A percentile compares a stretch with the other conserved stretches of the same genome.
phyloP scores from a whole-genome alignment of 2,329 filamentous ascomycete genomes.

The Trichoderma atroviride region DNA sequence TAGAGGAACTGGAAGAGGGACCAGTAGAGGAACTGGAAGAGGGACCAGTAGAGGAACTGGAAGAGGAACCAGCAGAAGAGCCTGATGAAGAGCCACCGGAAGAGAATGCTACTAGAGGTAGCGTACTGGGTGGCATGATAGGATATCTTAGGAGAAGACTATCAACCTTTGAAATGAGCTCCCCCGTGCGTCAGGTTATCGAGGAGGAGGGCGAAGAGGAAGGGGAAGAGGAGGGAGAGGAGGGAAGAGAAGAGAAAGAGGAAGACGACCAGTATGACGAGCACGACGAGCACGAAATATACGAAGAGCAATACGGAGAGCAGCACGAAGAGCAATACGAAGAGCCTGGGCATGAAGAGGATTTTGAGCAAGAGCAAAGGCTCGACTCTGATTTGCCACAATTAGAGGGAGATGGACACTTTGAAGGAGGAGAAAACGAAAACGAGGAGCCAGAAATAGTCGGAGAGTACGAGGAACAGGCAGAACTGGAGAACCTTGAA shows the following conservation, averaged over 20 bases:
- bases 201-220: background rate
- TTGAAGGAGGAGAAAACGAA: background rate
- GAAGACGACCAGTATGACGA: background rate
- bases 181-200: conserved; percentile 41
- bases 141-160: conserved; percentile 48
- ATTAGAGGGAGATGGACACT: background rate
- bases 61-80: background rate
- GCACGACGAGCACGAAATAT: background rate
- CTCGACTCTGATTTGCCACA: background rate
- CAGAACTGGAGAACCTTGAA: background rate
- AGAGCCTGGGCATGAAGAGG: background rate
- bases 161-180: conserved; percentile 57
- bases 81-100: background rate
- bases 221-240: conserved; percentile 12
- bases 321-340: background rate
- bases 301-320: background rate
- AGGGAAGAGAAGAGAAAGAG: conserved; percentile 24
- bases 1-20: too few species aligned
- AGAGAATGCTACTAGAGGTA: background rate
- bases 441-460: background rate
- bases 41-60: background rate
- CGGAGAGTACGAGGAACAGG: background rate
- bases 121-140: conserved; percentile 33
- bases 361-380: background rate
- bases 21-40: background rate